Base-by-base conservation (phyloP, 768 basidiomycete species). In the Suillus fuscotomentosus region DNA sequence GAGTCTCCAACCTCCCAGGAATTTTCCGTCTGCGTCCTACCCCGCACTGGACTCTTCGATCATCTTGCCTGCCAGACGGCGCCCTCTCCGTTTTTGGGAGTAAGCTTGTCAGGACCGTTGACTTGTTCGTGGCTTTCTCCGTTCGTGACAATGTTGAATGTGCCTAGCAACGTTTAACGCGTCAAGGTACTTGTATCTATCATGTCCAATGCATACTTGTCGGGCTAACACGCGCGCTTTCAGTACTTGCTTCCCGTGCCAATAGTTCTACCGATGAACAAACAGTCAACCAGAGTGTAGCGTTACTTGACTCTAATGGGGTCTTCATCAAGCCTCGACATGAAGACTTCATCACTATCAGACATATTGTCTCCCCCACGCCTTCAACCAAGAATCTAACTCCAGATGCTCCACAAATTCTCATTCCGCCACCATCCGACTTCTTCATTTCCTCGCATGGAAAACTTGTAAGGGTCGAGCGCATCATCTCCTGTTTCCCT, bases 381-480 rank as follows among this genome's bases (percentile, higher is more conserved):
- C 61, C 17, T n/a, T 39, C 2, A 17, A 27, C 14, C 48, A 43
- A n/a, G 7, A n/a, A 31, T 31, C 5, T 6, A 6, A 31, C 31
- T 31, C 31, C 31, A 31, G 31, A 31, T 31, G 31, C 31, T 31
- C 31, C 31, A 31, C 31, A 38, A 53, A 80, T 83, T 67, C 81
- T 88, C 69, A 84, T 94, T 22, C 91, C 92, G 3, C 90, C 91
- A n/a, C 80, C 83, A 1, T 82, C 85, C 60, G 90, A 93, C 80
- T 94, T 3, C 85, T 94, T 6, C 80, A 85, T 65, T 87, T 88
- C 69, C 73, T 94, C 60, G 80, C 91, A 3, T 72, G 94, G 94
- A 39, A 81, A 87, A 63, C 84, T 88, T 63, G 81, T 90, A 11
- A 79, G 81, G 27, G 89, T 91, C 0, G 76, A 84, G 1, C 82